Conservation (phyloP, 805 yeast genomes). For the Schwanniomyces pseudopolymorphus region DNA sequence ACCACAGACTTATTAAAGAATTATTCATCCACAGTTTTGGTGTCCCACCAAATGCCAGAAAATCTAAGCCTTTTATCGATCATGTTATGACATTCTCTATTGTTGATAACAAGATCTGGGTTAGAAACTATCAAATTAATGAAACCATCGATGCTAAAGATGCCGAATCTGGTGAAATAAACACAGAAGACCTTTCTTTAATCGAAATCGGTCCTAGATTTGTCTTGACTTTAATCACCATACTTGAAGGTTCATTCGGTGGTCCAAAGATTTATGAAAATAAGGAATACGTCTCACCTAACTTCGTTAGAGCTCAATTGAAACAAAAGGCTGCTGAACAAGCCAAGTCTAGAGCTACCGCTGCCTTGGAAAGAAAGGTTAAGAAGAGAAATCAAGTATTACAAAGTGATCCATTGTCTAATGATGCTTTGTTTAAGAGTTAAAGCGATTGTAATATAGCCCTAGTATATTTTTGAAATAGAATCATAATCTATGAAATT, state of each 20-base stretch:
- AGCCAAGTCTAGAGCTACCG: constrained; percentile 76
- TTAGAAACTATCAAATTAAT: constrained; percentile 88
- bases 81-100: constrained; percentile 92
- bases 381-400: constrained; percentile 73
- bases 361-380: constrained; percentile 72
- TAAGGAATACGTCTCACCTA: constrained; percentile 95
- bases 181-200: constrained; percentile 62
- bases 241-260: constrained; percentile 94
- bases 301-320: constrained; percentile 86
- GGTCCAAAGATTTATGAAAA: constrained; percentile 98
- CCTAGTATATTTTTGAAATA: neutral
- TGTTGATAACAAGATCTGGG: constrained; percentile 93
- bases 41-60: constrained; percentile 92
- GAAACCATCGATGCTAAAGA: constrained; percentile 63
- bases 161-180: constrained; percentile 42
- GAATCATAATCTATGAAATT: neutral
- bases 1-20: constrained; percentile 76
- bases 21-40: constrained; percentile 58
- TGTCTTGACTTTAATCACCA: constrained; percentile 86
- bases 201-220: constrained; percentile 97
- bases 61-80: constrained; percentile 90
- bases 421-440: constrained; percentile 68
- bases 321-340: constrained; percentile 77
- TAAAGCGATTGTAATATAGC: constrained; percentile 1
- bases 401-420: constrained; percentile 79